phyloP scores from a whole-genome alignment of 163 green algal genomes.

The Botryococcus braunii region DNA sequence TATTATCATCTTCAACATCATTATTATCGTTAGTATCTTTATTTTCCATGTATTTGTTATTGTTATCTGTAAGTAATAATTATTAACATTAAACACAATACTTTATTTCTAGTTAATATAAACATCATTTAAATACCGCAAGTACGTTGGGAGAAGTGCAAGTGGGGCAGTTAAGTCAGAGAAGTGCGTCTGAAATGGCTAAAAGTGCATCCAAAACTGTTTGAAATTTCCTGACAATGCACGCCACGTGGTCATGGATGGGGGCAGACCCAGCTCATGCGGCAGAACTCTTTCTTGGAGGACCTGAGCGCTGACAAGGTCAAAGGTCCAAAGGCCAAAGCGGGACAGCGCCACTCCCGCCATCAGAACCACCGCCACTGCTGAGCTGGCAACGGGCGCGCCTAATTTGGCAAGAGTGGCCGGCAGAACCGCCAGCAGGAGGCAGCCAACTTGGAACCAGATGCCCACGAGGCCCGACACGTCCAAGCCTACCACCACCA shows the following conservation, averaged over 20 bases:
- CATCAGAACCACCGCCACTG: conserved; percentile 39
- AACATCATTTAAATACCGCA: not conserved
- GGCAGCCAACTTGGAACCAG: conserved; percentile 31
- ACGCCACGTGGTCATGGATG: not conserved
- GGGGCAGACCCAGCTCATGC: conserved; percentile 38
- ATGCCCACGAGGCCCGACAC: conserved; percentile 29
- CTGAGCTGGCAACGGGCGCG: not conserved
- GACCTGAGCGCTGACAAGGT: conserved; percentile 67
- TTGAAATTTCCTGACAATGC: not conserved
- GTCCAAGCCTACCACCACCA: conserved; percentile 26
- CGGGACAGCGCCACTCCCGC: conserved; percentile 55
- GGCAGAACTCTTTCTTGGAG: conserved; percentile 56
- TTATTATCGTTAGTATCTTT: no score
- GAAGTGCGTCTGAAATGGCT: no score
- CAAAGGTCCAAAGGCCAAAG: conserved; percentile 72
- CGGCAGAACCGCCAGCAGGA: conserved; percentile 21
- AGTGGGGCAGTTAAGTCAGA: no score
- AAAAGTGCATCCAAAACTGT: not conserved
- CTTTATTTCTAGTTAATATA: no score
- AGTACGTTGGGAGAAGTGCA: no score
- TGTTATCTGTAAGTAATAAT: no score
- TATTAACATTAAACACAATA: no score
- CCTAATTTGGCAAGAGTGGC: conserved; percentile 5
- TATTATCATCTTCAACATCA: no score
- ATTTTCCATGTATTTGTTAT: no score